Evolutionary conservation across 116 monocot species (phyloP).

Genomic region (Thalassia testudinum): DNA sequence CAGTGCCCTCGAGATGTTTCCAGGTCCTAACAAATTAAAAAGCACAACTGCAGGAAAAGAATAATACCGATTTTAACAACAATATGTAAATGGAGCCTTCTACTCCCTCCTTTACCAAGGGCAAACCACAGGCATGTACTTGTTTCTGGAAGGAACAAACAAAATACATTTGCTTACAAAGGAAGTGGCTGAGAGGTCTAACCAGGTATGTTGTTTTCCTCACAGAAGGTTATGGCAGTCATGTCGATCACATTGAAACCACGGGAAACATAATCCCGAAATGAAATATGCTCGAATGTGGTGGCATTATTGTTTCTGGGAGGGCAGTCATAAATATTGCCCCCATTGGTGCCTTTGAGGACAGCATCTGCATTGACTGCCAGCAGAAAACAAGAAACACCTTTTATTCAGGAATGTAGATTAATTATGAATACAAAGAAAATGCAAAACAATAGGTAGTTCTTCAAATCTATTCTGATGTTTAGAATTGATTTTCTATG

Average conservation of each 20-base stretch:
- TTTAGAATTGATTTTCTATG: no score
- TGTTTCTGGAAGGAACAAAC: no score
- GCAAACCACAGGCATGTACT: no score
- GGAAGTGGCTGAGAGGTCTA: slow-evolving; percentile 1
- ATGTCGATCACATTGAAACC: slow-evolving; percentile 69
- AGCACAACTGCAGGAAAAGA: slow-evolving; percentile 56
- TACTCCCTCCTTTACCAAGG: no score
- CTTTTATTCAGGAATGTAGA: no score
- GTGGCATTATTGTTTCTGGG: slow-evolving; percentile 24
- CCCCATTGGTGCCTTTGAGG: slow-evolving; percentile 64
- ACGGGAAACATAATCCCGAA: slow-evolving; percentile 58
- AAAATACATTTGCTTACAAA: no score
- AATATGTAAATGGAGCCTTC: background rate
- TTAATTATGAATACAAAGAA: no score
- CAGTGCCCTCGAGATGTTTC: slow-evolving; percentile 80
- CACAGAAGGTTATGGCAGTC: slow-evolving; percentile 81
- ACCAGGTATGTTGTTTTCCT: slow-evolving; percentile 95
- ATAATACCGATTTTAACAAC: slow-evolving; percentile 4
- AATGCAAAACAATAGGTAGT: no score
- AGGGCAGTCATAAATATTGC: slow-evolving; percentile 52
- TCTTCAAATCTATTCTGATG: no score
- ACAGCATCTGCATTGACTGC: slow-evolving; percentile 89
- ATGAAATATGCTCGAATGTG: slow-evolving; percentile 84
- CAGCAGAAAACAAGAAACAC: slow-evolving; percentile 1
- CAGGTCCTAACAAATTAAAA: slow-evolving; percentile 78